A percentile compares a stretch with the other conserved stretches of the same genome.
phyloP scores from a whole-genome alignment of 2,329 filamentous ascomycete genomes.

The Daldinia eschscholtzii region DNA sequence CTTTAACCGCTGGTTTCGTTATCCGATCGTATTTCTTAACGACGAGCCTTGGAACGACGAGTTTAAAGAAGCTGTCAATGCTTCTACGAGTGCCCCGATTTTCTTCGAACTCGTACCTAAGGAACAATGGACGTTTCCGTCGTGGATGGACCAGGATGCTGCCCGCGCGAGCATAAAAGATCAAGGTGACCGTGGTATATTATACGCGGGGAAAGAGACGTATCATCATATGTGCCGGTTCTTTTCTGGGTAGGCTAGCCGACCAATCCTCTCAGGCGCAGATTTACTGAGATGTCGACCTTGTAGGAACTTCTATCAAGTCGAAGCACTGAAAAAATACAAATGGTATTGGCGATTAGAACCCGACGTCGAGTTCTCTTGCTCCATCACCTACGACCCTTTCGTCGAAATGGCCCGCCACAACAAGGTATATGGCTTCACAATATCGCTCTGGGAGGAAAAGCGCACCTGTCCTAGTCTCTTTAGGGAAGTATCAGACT shows the following conservation, averaged over 20 bases:
- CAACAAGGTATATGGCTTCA: conserved; percentile 60
- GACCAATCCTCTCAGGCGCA: not conserved
- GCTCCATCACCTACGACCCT: conserved; percentile 61
- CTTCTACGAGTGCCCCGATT: conserved; percentile 53
- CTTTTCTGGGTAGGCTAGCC: conserved; percentile 56
- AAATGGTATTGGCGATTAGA: conserved; percentile 63
- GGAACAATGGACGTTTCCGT: conserved; percentile 58
- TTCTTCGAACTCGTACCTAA: conserved; percentile 58
- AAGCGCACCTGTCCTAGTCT: conserved; percentile 57
- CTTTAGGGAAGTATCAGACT: conserved; percentile 58
- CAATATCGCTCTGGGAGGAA: conserved; percentile 59
- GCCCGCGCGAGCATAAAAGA: conserved; percentile 53
- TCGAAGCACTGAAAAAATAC: conserved; percentile 58
- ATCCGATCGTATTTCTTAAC: conserved; percentile 63
- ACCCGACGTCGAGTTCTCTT: conserved; percentile 60
- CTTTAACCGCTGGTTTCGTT: conserved; percentile 63
- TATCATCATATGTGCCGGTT: conserved; percentile 60
- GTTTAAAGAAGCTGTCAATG: conserved; percentile 52
- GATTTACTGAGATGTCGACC: conserved; percentile 25
- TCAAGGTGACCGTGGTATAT: conserved; percentile 53
- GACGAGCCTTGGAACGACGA: conserved; percentile 57
- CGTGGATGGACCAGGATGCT: conserved; percentile 51
- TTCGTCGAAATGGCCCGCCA: conserved; percentile 60
- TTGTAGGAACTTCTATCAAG: conserved; percentile 58
- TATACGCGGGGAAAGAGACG: conserved; percentile 57